Conservation (phyloP, 2,329 filamentous ascomycete species). For the Allantophomopsis lycopodina region DNA sequence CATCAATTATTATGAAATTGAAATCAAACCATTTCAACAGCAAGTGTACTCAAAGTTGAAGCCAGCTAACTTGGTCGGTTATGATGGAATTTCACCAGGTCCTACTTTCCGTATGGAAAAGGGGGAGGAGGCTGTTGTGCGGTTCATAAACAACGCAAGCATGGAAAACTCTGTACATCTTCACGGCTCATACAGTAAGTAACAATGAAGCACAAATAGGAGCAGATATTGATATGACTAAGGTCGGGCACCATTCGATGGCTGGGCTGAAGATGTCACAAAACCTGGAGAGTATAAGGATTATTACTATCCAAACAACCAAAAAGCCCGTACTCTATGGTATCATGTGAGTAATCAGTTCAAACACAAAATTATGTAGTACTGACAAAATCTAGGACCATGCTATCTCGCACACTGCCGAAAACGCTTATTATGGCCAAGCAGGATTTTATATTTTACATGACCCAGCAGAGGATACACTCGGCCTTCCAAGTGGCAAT, state of each 20-base stretch:
- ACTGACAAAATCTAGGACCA: slow-evolving; percentile 13
- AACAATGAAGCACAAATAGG: slow-evolving; percentile 5
- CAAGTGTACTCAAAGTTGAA: slow-evolving; percentile 26
- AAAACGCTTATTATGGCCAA: slow-evolving; percentile 39
- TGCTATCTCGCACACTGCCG: slow-evolving; percentile 23
- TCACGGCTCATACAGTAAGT: slow-evolving; percentile 29
- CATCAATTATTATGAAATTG: slow-evolving; percentile 29
- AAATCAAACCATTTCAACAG: slow-evolving; percentile 22
- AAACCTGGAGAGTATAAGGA: slow-evolving; percentile 40
- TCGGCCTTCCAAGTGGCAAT: slow-evolving; percentile 1
- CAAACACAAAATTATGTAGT: neutral
- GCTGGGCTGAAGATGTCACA: slow-evolving; percentile 33
- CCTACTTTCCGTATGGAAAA: slow-evolving; percentile 32
- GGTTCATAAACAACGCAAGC: slow-evolving; percentile 2
- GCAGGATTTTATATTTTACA: slow-evolving; percentile 37
- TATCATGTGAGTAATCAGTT: slow-evolving; percentile 24
- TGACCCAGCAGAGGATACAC: slow-evolving; percentile 22
- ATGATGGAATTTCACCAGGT: slow-evolving; percentile 37
- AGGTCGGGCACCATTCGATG: slow-evolving; percentile 25
- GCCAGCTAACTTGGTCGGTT: slow-evolving; percentile 27
- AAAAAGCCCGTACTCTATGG: slow-evolving; percentile 35
- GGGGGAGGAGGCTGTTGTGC: slow-evolving; percentile 33
- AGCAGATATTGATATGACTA: neutral
- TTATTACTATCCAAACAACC: slow-evolving; percentile 43
- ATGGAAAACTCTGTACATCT: slow-evolving; percentile 29